Conservation (phyloP, 768 basidiomycete genomes). For the Erythrobasidium yunnanense region DNA sequence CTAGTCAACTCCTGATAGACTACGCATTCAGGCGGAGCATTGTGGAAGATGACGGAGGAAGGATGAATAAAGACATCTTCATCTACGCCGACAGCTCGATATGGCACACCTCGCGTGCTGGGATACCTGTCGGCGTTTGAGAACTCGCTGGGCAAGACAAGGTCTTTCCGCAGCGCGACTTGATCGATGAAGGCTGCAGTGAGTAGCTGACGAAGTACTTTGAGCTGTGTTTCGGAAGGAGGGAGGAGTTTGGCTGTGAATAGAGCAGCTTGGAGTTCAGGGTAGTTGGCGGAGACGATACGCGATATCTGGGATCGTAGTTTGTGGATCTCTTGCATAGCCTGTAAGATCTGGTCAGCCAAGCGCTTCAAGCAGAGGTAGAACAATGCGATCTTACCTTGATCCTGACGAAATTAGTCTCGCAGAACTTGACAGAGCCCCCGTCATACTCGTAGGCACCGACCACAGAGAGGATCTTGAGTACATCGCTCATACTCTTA, state of each 20-base stretch:
- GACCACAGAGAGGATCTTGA: constrained; percentile 80
- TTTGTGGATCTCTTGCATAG: constrained; percentile 98
- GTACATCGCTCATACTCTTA: constrained; percentile 66
- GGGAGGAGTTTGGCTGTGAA: constrained; percentile 60
- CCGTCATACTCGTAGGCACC: constrained; percentile 92
- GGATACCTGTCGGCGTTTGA: constrained; percentile 58
- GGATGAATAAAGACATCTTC: constrained; percentile 88
- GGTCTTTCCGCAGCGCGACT: constrained; percentile 79
- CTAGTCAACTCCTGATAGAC: constrained; percentile 72
- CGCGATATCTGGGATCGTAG: constrained; percentile 74
- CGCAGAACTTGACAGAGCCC: constrained; percentile 67
- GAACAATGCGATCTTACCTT: too few species aligned
- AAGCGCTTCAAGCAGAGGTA: too few species aligned
- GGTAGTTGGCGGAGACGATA: constrained; percentile 71
- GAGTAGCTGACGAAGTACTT: constrained; percentile 75
- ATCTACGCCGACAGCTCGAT: constrained; percentile 65
- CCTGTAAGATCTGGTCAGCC: too few species aligned
- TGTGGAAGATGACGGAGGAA: constrained; percentile 62
- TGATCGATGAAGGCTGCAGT: constrained; percentile 89
- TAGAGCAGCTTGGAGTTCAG: constrained; percentile 50
- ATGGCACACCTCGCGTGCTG: constrained; percentile 68
- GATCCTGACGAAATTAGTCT: constrained; percentile 72
- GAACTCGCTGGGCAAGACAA: constrained; percentile 47
- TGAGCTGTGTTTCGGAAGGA: constrained; percentile 66
- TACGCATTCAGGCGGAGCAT: constrained; percentile 70